Percentiles rank a stretch among this genome's conserved stretches.
Evolutionary conservation across 768 basidiomycete genomes (phyloP).

Genomic region (Tylopilus subfusipes): DNA sequence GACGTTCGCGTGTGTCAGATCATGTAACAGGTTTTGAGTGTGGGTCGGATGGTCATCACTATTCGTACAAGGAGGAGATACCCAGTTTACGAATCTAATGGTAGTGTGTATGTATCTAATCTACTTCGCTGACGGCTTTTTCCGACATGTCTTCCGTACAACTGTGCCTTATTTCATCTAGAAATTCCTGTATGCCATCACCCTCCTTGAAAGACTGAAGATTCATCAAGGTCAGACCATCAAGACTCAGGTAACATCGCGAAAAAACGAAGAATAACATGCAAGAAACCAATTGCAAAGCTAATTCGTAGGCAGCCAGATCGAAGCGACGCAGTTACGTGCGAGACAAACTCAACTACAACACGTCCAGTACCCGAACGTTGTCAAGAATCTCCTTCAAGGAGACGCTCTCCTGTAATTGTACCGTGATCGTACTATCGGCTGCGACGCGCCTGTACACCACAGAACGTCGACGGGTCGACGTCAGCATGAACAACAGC

Average conservation of each 20-base stretch:
- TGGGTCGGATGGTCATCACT: too few relatives aligned
- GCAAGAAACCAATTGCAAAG: too few relatives aligned
- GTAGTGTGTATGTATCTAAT: too few relatives aligned
- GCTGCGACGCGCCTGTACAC: background rate
- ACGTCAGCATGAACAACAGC: background rate
- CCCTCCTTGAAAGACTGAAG: conserved; percentile 64
- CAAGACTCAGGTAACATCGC: too few relatives aligned
- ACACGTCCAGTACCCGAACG: background rate
- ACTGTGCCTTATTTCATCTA: conserved; percentile 50
- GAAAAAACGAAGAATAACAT: too few relatives aligned
- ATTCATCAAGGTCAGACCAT: conserved; percentile 71
- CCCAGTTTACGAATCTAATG: background rate
- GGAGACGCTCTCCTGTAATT: background rate
- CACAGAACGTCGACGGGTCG: background rate
- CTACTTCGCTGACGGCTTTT: conserved; percentile 41
- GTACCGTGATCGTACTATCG: background rate
- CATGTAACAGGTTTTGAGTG: too few relatives aligned
- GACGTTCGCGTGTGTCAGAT: conserved; percentile 35
- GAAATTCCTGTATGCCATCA: conserved; percentile 55
- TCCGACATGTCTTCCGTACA: conserved; percentile 56
- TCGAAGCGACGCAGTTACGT: too few relatives aligned
- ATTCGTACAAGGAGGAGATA: background rate
- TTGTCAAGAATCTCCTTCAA: background rate
- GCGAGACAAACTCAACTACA: background rate
- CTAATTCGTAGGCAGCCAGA: too few relatives aligned